A percentile compares a stretch with the other conserved stretches of the same genome.
Conservation (phyloP, 192 early-diverging fungal species). For the Coemansia sp. region DNA sequence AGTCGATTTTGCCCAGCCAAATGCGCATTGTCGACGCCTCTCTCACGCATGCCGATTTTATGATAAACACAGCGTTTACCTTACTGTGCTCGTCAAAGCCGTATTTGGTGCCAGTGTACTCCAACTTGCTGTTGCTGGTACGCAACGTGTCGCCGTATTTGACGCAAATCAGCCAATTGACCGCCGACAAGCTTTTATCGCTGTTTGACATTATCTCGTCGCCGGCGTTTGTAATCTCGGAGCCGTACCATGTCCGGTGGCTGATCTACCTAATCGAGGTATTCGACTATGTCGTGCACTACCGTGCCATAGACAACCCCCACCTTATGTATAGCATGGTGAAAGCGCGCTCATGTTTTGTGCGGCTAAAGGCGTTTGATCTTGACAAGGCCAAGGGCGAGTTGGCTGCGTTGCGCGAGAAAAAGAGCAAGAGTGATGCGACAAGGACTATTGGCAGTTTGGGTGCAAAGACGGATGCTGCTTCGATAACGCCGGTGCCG, state of each 20-base stretch:
- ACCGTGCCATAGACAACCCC: constrained; percentile 78
- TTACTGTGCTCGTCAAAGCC: constrained; percentile 73
- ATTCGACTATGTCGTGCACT: constrained; percentile 81
- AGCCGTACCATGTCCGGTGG: constrained; percentile 71
- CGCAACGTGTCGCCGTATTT: constrained; percentile 81
- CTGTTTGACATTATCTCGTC: constrained; percentile 75
- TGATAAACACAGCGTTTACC: constrained; percentile 76
- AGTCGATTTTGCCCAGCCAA: constrained; percentile 52
- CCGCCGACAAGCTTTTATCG: constrained; percentile 69
- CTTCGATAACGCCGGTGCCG: neutral
- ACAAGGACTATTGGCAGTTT: constrained; percentile 35
- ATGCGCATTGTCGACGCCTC: constrained; percentile 61
- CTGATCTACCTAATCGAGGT: constrained; percentile 75
- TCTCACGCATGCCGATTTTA: constrained; percentile 75
- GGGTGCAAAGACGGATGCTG: neutral
- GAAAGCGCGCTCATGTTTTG: constrained; percentile 68
- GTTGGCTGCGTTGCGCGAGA: constrained; percentile 51
- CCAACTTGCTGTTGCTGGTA: constrained; percentile 73
- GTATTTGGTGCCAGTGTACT: constrained; percentile 65
- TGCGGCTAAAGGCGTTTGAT: constrained; percentile 64
- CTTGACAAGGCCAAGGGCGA: constrained; percentile 63
- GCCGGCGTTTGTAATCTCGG: constrained; percentile 75
- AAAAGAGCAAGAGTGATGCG: constrained; percentile 42
- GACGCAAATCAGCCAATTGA: constrained; percentile 66
- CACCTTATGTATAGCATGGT: constrained; percentile 80